These are phyloP conservation scores for Nicotiana obtusifolia DNA, from an alignment of 257 asterid genomes.

Conservation along the genomic window DNA sequence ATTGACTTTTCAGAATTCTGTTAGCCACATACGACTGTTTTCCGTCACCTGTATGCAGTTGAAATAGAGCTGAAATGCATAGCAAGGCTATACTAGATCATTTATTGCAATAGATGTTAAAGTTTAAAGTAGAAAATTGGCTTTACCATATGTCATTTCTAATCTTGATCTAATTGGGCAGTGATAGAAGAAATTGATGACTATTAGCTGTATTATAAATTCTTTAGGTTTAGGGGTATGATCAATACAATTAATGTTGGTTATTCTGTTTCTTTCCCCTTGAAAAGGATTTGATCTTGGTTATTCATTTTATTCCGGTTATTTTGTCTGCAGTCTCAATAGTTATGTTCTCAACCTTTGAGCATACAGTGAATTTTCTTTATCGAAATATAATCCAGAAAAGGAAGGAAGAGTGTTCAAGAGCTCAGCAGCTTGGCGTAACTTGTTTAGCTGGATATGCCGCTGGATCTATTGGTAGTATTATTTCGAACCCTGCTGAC, in stretches of 20 bases:
- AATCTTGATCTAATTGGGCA: not conserved
- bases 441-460: conserved; percentile 49
- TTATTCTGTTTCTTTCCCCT: not conserved
- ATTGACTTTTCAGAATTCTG: not conserved
- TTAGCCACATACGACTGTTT: not conserved
- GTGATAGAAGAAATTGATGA: not conserved
- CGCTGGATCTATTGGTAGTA: conserved; percentile 41
- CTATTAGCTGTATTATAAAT: not conserved
- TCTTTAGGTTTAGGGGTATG: not conserved
- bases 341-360: conserved; percentile 48
- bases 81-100: not conserved
- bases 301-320: not conserved
- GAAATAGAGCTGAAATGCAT: not conserved
- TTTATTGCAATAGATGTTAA: not conserved
- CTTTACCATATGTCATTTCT: not conserved
- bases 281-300: not conserved
- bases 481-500: conserved; percentile 42
- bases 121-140: not conserved
- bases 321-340: conserved; percentile 30
- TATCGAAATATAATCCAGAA: conserved; percentile 29
- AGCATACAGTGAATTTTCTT: conserved; percentile 33
- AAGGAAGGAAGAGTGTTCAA: conserved; percentile 38
- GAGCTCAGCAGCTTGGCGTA: conserved; percentile 39
- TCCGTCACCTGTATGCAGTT: not conserved
- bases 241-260: not conserved